Conservation (phyloP, 768 basidiomycete species). For the Ramaria sp. region DNA sequence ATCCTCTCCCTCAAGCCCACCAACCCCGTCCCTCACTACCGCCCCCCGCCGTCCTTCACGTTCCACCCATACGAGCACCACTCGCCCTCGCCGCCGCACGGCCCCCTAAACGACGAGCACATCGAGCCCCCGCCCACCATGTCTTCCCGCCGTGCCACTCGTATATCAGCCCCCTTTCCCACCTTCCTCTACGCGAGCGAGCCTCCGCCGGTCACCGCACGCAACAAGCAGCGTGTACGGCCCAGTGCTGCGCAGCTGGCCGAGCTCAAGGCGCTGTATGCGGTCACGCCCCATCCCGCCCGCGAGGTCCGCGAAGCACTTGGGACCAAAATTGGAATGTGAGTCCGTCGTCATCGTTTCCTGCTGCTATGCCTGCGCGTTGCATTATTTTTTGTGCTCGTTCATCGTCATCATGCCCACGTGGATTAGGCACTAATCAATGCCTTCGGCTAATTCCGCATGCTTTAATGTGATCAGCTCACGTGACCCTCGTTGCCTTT, state of each 20-base stretch:
- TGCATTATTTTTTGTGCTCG: no score
- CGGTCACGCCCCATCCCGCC: slow-evolving; percentile 63
- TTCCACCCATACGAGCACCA: slow-evolving; percentile 9
- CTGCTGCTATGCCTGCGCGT: no score
- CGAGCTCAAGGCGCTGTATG: slow-evolving; percentile 70
- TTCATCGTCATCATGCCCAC: neutral
- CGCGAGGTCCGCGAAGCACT: slow-evolving; percentile 56
- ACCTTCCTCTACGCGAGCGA: slow-evolving; percentile 6
- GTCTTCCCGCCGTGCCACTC: neutral
- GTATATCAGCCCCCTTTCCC: neutral
- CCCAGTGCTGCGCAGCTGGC: slow-evolving; percentile 63
- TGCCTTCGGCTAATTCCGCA: slow-evolving; percentile 11
- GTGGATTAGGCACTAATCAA: neutral
- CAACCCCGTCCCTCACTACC: neutral
- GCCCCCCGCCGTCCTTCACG: slow-evolving; percentile 10
- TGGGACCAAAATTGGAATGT: slow-evolving; percentile 70
- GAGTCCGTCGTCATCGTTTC: no score
- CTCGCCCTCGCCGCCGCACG: neutral
- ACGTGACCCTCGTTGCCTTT: slow-evolving; percentile 12
- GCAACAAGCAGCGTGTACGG: slow-evolving; percentile 71
- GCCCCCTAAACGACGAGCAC: slow-evolving; percentile 20
- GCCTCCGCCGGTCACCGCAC: neutral
- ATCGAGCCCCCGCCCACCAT: neutral
- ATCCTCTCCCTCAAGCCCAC: neutral
- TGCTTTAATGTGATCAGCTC: slow-evolving; percentile 4